Conservation (phyloP, 1,284 basidiomycete genomes). For the Somion occarium region DNA sequence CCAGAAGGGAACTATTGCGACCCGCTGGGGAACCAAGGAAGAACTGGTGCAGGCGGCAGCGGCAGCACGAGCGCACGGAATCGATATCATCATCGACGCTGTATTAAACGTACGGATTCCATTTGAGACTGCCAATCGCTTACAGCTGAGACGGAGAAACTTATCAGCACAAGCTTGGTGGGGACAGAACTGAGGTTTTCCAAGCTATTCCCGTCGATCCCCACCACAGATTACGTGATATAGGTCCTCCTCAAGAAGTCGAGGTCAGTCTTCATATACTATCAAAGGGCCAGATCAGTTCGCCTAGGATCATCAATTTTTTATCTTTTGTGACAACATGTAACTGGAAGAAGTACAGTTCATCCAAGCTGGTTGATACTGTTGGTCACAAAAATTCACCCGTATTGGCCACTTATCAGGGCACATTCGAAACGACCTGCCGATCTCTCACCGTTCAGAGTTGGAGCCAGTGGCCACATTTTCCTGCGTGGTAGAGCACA, state of each 20-base stretch:
- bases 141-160: conserved; percentile 9
- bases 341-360: too few relatives aligned
- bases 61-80: conserved; percentile 49
- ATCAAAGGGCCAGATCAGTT: too few relatives aligned
- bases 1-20: conserved; percentile 74
- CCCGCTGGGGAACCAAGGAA: conserved; percentile 90
- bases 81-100: conserved; percentile 72
- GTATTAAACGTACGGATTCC: conserved; percentile 70
- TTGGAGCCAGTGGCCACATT: too few relatives aligned
- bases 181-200: conserved; percentile 75
- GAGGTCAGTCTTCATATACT: conserved; percentile 38
- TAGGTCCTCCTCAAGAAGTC: conserved; percentile 65
- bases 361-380: too few relatives aligned
- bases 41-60: conserved; percentile 70
- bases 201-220: conserved; percentile 72
- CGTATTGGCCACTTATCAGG: too few relatives aligned
- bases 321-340: too few relatives aligned
- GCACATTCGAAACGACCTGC: too few relatives aligned
- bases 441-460: too few relatives aligned
- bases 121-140: neutral
- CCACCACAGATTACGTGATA: conserved; percentile 51
- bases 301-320: too few relatives aligned
- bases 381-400: too few relatives aligned
- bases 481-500: too few relatives aligned
- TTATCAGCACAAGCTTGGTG: conserved; percentile 75